A percentile compares a stretch with the other conserved stretches of the same genome.
Conservation (phyloP, 306 rosid genomes). For the Lathyrus sativus region DNA sequence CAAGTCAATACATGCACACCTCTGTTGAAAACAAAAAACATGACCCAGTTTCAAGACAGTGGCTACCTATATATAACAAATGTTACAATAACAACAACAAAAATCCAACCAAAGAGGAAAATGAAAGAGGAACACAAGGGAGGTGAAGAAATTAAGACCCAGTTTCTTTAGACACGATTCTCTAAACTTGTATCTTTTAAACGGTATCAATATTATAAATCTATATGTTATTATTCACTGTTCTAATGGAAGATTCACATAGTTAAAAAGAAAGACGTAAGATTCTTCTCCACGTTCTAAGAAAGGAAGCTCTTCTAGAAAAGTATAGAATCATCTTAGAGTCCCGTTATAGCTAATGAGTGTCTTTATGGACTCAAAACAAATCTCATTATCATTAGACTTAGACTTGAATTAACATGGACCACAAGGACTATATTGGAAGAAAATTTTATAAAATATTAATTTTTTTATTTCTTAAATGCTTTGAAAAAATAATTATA, state of each 20-base stretch:
- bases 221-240: too few relatives aligned
- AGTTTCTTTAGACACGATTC: not conserved
- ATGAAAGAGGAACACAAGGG: constrained; percentile 9
- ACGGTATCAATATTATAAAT: not conserved
- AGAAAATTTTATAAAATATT: too few relatives aligned
- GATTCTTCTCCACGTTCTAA: not conserved
- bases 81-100: not conserved
- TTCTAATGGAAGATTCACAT: not conserved
- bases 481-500: too few relatives aligned
- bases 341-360: not conserved
- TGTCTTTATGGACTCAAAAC: too few relatives aligned
- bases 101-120: too few relatives aligned
- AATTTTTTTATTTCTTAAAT: too few relatives aligned
- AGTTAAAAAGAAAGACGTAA: not conserved
- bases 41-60: not conserved
- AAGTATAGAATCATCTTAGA: not conserved
- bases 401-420: too few relatives aligned
- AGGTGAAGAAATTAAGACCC: too few relatives aligned
- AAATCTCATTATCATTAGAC: too few relatives aligned
- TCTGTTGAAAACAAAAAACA: not conserved
- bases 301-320: not conserved
- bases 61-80: constrained; percentile 4
- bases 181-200: not conserved
- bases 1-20: constrained; percentile 4
- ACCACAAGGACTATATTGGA: too few relatives aligned